Conservation (phyloP, 1,284 basidiomycete genomes). For the Ganoderma lucidum region DNA sequence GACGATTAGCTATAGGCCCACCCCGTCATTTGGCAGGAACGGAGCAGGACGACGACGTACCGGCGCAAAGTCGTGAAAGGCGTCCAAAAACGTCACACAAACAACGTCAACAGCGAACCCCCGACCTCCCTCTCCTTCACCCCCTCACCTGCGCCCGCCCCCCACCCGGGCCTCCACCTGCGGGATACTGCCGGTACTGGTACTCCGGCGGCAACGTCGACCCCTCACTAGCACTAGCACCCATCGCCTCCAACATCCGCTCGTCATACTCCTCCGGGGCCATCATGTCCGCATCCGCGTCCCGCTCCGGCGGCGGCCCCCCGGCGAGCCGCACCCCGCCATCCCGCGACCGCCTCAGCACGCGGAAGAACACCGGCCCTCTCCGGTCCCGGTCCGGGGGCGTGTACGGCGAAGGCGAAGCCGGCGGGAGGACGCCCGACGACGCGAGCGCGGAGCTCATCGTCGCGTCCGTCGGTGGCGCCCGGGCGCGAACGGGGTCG, state of each 20-base stretch:
- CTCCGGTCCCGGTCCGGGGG: not conserved
- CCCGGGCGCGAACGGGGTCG: not conserved
- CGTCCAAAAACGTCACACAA: not conserved
- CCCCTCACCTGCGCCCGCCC: not conserved
- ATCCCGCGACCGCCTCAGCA: constrained; percentile 19
- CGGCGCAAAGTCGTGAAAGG: not conserved
- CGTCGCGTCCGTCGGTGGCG: not conserved
- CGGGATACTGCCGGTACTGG: constrained; percentile 16
- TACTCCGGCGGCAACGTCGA: constrained; percentile 25
- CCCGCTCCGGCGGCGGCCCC: not conserved
- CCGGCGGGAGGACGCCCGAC: not conserved
- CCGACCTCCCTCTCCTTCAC: not conserved
- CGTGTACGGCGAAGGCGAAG: not conserved
- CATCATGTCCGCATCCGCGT: constrained; percentile 4
- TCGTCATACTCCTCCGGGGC: constrained; percentile 19
- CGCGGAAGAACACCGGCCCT: not conserved
- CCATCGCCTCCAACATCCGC: constrained; percentile 3
- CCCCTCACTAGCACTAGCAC: constrained; percentile 9
- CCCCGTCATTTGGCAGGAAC: not conserved
- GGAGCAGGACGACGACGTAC: not conserved
- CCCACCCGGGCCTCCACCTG: not conserved
- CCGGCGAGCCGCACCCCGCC: constrained; percentile 23
- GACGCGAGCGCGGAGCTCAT: not conserved
- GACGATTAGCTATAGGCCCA: not conserved
- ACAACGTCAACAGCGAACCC: not conserved